Evolutionary conservation across 1,284 basidiomycete species (phyloP).

Genomic region (Chondrostereum purpureum): DNA sequence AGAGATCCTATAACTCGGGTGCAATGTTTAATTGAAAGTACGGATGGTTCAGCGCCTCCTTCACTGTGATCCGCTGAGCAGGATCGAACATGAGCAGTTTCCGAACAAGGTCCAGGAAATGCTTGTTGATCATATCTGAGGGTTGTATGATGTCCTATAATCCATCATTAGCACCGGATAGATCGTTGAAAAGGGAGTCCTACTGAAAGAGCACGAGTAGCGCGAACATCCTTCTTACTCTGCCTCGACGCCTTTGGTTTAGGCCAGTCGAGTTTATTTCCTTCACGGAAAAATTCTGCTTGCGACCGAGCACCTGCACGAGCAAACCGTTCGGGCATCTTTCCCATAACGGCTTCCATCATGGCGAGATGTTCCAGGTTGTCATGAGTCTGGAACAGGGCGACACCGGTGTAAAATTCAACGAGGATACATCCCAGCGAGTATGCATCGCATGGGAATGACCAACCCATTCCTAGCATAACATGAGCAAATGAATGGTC

Average conservation of each 20-base stretch:
- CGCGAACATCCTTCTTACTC: conserved; percentile 90
- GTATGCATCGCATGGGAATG: conserved; percentile 97
- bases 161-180: too few species aligned
- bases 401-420: conserved; percentile 97
- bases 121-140: conserved; percentile 62
- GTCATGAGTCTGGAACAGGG: conserved; percentile 98
- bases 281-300: conserved; percentile 90
- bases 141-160: conserved; percentile 79
- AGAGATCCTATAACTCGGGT: conserved; percentile 39
- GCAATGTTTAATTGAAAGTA: conserved; percentile 71
- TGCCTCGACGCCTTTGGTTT: conserved; percentile 81
- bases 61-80: conserved; percentile 76
- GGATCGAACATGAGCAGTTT: conserved; percentile 92
- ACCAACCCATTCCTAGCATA: conserved; percentile 86
- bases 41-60: conserved; percentile 81
- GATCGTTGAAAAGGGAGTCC: too few species aligned
- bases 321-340: conserved; percentile 85
- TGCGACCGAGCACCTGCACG: conserved; percentile 68
- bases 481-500: conserved; percentile 12
- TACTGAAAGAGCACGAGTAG: conserved; percentile 75
- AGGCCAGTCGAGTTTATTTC: conserved; percentile 84
- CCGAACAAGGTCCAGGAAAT: conserved; percentile 84
- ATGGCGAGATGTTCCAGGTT: conserved; percentile 99
- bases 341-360: conserved; percentile 99
- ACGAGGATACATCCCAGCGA: conserved; percentile 98